phyloP scores from a whole-genome alignment of 768 basidiomycete species.

The Lyophyllum semitale region DNA sequence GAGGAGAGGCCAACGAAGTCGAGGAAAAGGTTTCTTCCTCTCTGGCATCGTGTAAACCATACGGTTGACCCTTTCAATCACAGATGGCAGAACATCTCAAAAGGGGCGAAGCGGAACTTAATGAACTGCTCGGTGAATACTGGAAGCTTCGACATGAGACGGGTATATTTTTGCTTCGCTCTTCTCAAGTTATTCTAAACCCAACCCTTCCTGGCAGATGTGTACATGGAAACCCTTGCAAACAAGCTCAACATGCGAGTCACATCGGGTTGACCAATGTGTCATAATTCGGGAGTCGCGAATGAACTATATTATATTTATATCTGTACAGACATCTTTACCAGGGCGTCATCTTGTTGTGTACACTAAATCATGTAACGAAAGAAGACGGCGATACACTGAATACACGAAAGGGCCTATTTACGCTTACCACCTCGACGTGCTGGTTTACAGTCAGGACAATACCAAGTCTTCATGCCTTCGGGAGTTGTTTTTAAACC shows the following conservation, averaged over 20 bases:
- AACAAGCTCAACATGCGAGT: constrained; percentile 72
- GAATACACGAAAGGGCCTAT: not conserved
- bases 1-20: constrained; percentile 66
- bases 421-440: constrained; percentile 32
- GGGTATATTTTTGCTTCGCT: constrained; percentile 41
- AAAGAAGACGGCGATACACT: not conserved
- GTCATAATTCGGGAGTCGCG: not conserved
- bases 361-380: not conserved
- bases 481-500: constrained; percentile 59
- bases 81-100: constrained; percentile 80
- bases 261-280: constrained; percentile 14
- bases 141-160: constrained; percentile 79
- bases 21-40: constrained; percentile 57
- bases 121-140: constrained; percentile 80
- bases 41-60: not conserved
- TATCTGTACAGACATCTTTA: not conserved
- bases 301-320: not conserved
- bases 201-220: constrained; percentile 46
- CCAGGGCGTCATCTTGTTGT: not conserved
- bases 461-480: constrained; percentile 63
- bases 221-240: constrained; percentile 86
- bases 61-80: not conserved
- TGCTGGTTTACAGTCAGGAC: constrained; percentile 58
- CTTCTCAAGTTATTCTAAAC: not conserved
- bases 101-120: constrained; percentile 76